Evolutionary conservation across 495 filamentous ascomycete genomes (phyloP), one percentile per base, ranked within the genome.

Genomic region (Hyaloscypha variabilis): DNA sequence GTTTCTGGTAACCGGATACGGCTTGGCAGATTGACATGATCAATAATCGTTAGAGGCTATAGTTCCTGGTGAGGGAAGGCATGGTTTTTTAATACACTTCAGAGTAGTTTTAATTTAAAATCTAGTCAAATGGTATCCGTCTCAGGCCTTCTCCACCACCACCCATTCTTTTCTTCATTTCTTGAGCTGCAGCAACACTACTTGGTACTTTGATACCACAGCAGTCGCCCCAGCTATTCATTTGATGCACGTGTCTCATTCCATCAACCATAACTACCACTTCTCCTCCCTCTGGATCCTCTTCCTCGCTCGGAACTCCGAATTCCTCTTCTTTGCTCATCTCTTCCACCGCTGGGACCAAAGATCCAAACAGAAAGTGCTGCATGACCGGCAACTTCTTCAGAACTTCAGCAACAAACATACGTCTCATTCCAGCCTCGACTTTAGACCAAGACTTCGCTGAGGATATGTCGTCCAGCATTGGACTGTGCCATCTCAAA

Each of bases 121-220:
- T 63, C 34, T 62, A 97, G 78, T 97, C 94, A 77, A 99, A 99
- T 0, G 94, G 94, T 76, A 99, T 90, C 65, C 93, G 87, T 65
- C 94, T 87, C 72, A 97, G 74, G 42, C 83, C 77, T 60, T 85
- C 84, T 13, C 78, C 87, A 36, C 70, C 76, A 11, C 79, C 80
- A 19, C 79, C 81, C 69, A 83, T 83, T 52, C 83, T 82, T 81
- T 96, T 97, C 77, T 85, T 88, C 84, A 88, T 88, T 76, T 97
- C 94, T 71, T 90, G 87, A 11, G 89, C 89, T 17, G 95, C 96
- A 29, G 92, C 95, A 67, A 97, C 83, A 52, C 90, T 92, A 72
- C 93, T 96, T 14, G 96, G 95, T 19, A 99, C 94, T 77, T 97
- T 96, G 78, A 99, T 99, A 39, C 95, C 96, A 71, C 95, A 99